Evolutionary conservation across 31 red algal genomes (phyloP).

Genomic region (Odonthalia washingtoniensis): DNA sequence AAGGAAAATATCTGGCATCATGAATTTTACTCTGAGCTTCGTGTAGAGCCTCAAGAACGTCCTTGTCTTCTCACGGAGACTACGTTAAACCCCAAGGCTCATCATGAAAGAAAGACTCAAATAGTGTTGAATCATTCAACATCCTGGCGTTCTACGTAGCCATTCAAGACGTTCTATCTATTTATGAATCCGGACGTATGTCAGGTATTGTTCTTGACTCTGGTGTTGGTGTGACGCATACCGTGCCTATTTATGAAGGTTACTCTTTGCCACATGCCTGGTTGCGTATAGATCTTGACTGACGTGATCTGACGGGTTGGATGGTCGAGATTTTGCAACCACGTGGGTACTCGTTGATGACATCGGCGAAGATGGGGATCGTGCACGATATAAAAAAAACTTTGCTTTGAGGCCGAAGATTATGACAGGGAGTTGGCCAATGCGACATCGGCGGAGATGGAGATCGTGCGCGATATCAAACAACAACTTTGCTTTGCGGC

Average conservation of each 20-base stretch:
- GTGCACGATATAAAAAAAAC: conserved; percentile 93
- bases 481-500: conserved; percentile 81
- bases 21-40: conserved; percentile 71
- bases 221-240: conserved; percentile 91
- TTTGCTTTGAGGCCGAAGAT: conserved; percentile 89
- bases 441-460: conserved; percentile 83
- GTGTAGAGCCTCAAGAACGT: conserved; percentile 79
- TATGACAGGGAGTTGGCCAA: conserved; percentile 91
- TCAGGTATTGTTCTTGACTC: conserved; percentile 89
- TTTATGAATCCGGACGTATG: conserved; percentile 86
- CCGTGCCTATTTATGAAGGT: conserved; percentile 91
- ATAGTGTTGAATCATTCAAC: conserved; percentile 90
- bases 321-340: conserved; percentile 75
- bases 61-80: conserved; percentile 84
- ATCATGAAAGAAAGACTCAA: conserved; percentile 89
- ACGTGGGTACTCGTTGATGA: conserved; percentile 71
- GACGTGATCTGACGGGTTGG: conserved; percentile 94
- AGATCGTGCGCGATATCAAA: conserved; percentile 91
- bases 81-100: conserved; percentile 82
- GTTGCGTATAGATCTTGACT: conserved; percentile 95
- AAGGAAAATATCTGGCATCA: conserved; percentile 86
- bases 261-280: conserved; percentile 92
- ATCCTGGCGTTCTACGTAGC: conserved; percentile 85
- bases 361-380: conserved; percentile 95
- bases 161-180: conserved; percentile 84